Conservation (phyloP, 768 basidiomycete genomes). For the Suillus plorans region DNA sequence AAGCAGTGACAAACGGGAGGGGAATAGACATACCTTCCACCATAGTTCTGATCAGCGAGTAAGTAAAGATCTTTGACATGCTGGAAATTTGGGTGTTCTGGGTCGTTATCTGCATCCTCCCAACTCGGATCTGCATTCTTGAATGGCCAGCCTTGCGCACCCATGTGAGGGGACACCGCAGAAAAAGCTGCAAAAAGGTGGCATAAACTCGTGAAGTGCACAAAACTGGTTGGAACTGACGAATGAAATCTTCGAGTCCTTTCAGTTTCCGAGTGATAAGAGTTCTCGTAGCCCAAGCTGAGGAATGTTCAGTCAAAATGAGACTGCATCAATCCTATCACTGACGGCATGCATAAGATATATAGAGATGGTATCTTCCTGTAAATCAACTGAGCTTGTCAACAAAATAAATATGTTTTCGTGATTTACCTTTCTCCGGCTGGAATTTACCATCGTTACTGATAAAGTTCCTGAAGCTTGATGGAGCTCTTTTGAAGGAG, state of each 20-base stretch:
- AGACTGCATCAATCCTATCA: not conserved
- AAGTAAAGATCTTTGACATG: conserved; percentile 88
- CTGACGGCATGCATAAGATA: conserved; percentile 84
- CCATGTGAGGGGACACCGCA: conserved; percentile 86
- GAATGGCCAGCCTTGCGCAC: conserved; percentile 84
- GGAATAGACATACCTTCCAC: conserved; percentile 54
- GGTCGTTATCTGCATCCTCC: conserved; percentile 76
- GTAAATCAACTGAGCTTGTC: not conserved
- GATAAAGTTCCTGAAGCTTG: conserved; percentile 57
- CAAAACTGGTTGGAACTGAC: conserved; percentile 42
- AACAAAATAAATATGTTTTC: not conserved
- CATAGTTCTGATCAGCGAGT: conserved; percentile 68
- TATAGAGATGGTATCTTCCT: conserved; percentile 93
- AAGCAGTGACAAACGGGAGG: not conserved
- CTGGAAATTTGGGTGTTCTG: conserved; percentile 54
- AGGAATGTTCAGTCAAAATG: not conserved
- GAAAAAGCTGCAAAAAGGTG: conserved; percentile 55
- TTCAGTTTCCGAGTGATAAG: conserved; percentile 90
- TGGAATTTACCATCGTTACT: conserved; percentile 59
- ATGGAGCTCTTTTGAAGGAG: conserved; percentile 56
- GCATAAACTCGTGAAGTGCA: not conserved
- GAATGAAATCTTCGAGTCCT: conserved; percentile 81
- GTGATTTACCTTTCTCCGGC: conserved; percentile 66
- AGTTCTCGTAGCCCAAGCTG: conserved; percentile 92
- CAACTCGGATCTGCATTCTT: conserved; percentile 57